A percentile compares a stretch with the other conserved stretches of the same genome.
Evolutionary conservation across 2,329 filamentous ascomycete genomes (phyloP).

Genomic region (Aquanectria penicillioides): DNA sequence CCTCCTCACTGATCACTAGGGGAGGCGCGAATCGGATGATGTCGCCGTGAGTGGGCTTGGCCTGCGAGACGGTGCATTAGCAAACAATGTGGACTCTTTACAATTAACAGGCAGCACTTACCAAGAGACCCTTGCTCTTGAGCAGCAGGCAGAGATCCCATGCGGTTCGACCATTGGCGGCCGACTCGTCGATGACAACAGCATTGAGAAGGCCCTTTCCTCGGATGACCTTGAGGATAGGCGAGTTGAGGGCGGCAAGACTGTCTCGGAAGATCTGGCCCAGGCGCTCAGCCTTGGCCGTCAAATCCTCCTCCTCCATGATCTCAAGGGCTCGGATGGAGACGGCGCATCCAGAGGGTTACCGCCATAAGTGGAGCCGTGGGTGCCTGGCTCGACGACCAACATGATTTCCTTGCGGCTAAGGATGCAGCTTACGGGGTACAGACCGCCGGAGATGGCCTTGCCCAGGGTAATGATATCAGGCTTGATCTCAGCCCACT

Average conservation of each 20-base stretch:
- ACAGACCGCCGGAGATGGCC: constrained; percentile 98
- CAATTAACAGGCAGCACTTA: constrained; percentile 58
- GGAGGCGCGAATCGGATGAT: constrained; percentile 98
- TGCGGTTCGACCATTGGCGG: constrained; percentile 85
- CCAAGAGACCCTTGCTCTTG: constrained; percentile 93
- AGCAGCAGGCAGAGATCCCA: constrained; percentile 97
- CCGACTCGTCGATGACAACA: constrained; percentile 91
- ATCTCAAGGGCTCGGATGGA: constrained; percentile 95
- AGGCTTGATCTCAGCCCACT: constrained; percentile 95
- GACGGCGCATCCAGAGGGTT: constrained; percentile 94
- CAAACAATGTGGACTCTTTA: neutral
- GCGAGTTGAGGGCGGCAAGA: constrained; percentile 77
- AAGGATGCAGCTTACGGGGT: constrained; percentile 95
- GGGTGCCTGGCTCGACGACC: constrained; percentile 93
- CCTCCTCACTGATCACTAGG: constrained; percentile 88
- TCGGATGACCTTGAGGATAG: constrained; percentile 83
- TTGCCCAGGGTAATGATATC: constrained; percentile 96
- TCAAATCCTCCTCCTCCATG: constrained; percentile 89
- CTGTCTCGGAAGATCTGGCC: constrained; percentile 87
- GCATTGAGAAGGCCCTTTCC: constrained; percentile 96
- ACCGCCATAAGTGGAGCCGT: constrained; percentile 97
- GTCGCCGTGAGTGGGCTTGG: constrained; percentile 98
- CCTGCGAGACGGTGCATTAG: constrained; percentile 60
- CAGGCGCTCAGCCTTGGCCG: constrained; percentile 81
- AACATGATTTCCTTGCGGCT: constrained; percentile 92